Base-by-base conservation (phyloP, 2,329 filamentous ascomycete species). In the Fusarium redolens region DNA sequence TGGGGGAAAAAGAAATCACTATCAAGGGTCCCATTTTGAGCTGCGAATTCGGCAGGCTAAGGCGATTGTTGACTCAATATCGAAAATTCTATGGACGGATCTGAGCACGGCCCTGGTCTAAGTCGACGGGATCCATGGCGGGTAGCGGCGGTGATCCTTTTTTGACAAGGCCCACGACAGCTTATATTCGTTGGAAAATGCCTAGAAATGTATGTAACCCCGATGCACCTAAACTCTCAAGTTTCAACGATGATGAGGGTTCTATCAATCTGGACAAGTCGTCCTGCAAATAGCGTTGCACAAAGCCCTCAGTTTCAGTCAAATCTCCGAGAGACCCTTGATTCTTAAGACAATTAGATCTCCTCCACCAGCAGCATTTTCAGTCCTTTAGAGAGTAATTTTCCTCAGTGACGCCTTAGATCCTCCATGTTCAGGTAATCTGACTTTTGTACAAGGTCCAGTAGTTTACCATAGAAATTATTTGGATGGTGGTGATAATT, bases 1-100 rank as follows among this genome's bases (percentile, higher is more conserved):
- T 68, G 28, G 28, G 15, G 22, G 15, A 41, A 41, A 31, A 44
- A 40, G 37, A 40, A 37, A 47, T 37, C 37, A 43, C 28, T 12
- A 33, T 47, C 28, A 8, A 57, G 22, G n/a, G 20, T 58, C 56
- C 50, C 44, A 28, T n/a, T 44, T 31, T 20, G 40, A 37, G 17
- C 30, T 47, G 60, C 65, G 65, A 72, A 51, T 30, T 61, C 60
- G 64, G 50, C 55, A 41, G 41, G 31, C 37, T 22, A 41, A 63
- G 33, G 44, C 15, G 7, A 60, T 20, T 31, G 45, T 48, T 58
- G 61, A 72, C 59, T 61, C 56, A 41, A 38, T 59, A 7, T 20
- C 30, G n/a, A 50, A 60, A 54, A 25, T 55, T 54, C 22, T 5
- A 30, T 35, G 30, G 38, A 58, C 17, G 44, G 40, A 50, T 50